Conservation (phyloP, 768 basidiomycete species). For the Dendrothele bispora region DNA sequence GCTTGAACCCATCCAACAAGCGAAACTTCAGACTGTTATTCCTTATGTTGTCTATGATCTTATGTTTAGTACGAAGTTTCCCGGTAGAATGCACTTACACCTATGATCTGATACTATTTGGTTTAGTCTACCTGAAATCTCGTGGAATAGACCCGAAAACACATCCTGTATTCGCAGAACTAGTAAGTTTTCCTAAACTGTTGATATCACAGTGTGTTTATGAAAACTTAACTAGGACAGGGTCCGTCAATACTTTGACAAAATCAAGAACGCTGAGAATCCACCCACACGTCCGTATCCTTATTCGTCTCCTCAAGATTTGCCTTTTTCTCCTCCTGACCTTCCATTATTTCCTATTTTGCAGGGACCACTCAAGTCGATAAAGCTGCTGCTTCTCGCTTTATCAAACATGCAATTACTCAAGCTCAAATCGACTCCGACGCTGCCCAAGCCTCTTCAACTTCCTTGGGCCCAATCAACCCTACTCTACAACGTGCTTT, state of each 20-base stretch:
- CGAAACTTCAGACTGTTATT: conserved; percentile 74
- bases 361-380: conserved; percentile 57
- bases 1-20: conserved; percentile 75
- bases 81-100: neutral
- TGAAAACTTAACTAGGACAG: conserved; percentile 50
- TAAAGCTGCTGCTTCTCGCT: conserved; percentile 76
- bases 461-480: conserved; percentile 16
- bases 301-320: neutral
- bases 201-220: neutral
- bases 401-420: conserved; percentile 82
- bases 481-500: no score
- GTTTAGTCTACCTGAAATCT: conserved; percentile 76
- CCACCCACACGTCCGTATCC: conserved; percentile 48
- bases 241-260: conserved; percentile 79
- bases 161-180: conserved; percentile 75
- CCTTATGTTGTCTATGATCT: conserved; percentile 87
- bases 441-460: conserved; percentile 30
- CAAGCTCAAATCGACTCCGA: conserved; percentile 48
- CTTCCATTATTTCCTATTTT: neutral
- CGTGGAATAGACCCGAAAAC: conserved; percentile 77
- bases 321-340: neutral
- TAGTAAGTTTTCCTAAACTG: conserved; percentile 37
- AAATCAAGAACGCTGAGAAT: conserved; percentile 75
- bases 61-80: conserved; percentile 64
- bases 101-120: neutral